Evolutionary conservation across 306 rosid species (phyloP), one percentile per base, ranked within the genome.

Genomic region (Inga laurina): DNA sequence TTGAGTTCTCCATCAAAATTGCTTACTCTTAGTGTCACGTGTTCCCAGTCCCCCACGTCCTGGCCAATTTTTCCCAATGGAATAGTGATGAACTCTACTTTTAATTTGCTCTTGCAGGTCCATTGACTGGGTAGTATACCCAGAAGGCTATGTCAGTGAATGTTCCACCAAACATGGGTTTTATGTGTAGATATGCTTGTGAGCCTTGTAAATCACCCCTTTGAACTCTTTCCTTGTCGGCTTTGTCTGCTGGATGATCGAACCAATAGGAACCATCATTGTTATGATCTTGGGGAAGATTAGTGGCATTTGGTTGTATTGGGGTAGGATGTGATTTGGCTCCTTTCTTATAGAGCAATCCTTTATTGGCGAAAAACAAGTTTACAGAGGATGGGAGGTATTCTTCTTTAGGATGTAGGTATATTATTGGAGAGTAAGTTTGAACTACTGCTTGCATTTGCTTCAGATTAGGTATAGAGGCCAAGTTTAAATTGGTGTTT

Each of bases 41-140:
- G 65, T 59, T 59, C 65, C 65, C 65, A 59, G 12, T 59, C 32
- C 24, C 65, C 65, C 32, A 59, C 65, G 30, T 69, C 51, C 39
- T 39, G 89, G 27, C 92, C 91, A 22, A 91, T 86, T 57, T 48
- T 84, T 62, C 88, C 90, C 45, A 91, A 10, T 0, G 90, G 11
- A 30, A 91, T 10, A 35, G 82, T 84, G 51, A 91, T 10, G 19
- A 76, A 6, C 32, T 79, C 83, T 14, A 89, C 89, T 72, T 89
- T 88, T 4, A 87, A n/a, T n/a, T n/a, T n/a, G n/a, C 92, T 69
- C 72, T 87, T 0, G 86, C 87, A 1, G 91, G 83, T 0, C 94
- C 94, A 56, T 91, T 89, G 80, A 87, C 89, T 9, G 91, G 94
- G 78, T 87, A 88, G 84, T 86, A 91, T 2, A 91, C 11, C 94